Evolutionary conservation across 139 green algal genomes (phyloP).

Genomic region (Closterium sp.): DNA sequence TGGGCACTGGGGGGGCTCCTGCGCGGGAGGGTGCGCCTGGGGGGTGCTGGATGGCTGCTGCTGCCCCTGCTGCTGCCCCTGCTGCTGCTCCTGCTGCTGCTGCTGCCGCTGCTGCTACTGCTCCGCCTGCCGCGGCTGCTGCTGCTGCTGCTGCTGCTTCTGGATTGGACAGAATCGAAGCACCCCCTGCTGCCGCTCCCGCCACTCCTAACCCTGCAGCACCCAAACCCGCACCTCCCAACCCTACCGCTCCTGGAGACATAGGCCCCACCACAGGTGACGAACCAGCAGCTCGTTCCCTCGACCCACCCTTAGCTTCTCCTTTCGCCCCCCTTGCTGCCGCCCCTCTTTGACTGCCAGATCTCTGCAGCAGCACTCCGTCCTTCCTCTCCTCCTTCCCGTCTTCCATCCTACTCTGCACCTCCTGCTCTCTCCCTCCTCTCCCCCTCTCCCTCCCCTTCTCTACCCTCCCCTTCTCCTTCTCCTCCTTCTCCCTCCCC

Average conservation of each 20-base stretch:
- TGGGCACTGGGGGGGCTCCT: not conserved
- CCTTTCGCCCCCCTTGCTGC: not conserved
- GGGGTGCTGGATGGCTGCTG: not conserved
- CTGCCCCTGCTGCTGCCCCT: not conserved
- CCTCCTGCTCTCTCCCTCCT: not conserved
- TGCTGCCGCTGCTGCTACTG: no score
- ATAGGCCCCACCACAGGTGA: not conserved
- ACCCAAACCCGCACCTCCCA: not conserved
- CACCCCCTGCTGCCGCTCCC: not conserved
- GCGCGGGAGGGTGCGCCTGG: not conserved
- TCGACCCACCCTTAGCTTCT: not conserved
- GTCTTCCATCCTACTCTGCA: not conserved
- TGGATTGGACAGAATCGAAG: not conserved
- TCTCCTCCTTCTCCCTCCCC: not conserved
- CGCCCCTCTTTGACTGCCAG: not conserved
- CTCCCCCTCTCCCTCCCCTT: not conserved
- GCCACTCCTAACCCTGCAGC: no score
- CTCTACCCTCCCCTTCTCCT: not conserved
- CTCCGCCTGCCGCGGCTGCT: no score
- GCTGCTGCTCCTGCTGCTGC: no score
- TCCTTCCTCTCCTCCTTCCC: not conserved
- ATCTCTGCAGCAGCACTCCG: not conserved
- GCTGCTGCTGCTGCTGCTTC: not conserved
- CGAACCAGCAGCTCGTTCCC: not conserved
- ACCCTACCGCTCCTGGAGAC: not conserved